Evolutionary conservation across 1,284 basidiomycete genomes (phyloP), one percentile per base, ranked within the genome.

Genomic region (Polyporus tsugae): DNA sequence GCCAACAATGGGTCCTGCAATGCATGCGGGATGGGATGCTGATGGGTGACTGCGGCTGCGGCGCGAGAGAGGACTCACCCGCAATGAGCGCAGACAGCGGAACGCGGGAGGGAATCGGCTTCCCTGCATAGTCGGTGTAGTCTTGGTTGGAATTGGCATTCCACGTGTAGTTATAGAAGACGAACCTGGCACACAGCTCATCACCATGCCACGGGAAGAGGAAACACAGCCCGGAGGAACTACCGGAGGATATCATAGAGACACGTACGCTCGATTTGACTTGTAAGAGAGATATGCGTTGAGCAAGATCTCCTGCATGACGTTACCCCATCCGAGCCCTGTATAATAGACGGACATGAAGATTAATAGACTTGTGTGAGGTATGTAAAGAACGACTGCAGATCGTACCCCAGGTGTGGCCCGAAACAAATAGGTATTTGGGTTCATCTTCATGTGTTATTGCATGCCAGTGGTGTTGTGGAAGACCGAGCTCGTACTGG

Each of bases 131-230:
- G 39, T 69, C 62, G 1, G 77, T 65, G 60, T 74, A 79, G n/a
- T 71, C 66, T 52, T 52, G 22, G 1, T 64, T 66, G 3, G 67
- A 58, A 33, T 75, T 67, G 42, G 67, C 68, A 25, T 74, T 75
- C 89, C 89, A 91, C 19, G 84, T 84, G 68, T 89, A 91, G 73
- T 91, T 89, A 60, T 89, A 86, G 63, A 91, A 90, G 1, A 91
- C 89, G 67, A 85, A 90, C 9, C 79, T 76, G 36, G 22, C 0
- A 1, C 19, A 15, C 0, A 6, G 35, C 11, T 52, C 46, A 25
- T 25, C 22, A 25, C 22, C 2, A 52, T 25, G 22, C 25, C 7
- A 22, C n/a, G n/a, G 46, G 46, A 49, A 49, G n/a, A 11, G n/a
- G n/a, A 22, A 22, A 6, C 17, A 3, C 46, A 10, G n/a, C n/a